These are phyloP conservation scores for Colletotrichum eleusines DNA, from an alignment of 2,329 filamentous ascomycete species.

Conservation along the genomic window DNA sequence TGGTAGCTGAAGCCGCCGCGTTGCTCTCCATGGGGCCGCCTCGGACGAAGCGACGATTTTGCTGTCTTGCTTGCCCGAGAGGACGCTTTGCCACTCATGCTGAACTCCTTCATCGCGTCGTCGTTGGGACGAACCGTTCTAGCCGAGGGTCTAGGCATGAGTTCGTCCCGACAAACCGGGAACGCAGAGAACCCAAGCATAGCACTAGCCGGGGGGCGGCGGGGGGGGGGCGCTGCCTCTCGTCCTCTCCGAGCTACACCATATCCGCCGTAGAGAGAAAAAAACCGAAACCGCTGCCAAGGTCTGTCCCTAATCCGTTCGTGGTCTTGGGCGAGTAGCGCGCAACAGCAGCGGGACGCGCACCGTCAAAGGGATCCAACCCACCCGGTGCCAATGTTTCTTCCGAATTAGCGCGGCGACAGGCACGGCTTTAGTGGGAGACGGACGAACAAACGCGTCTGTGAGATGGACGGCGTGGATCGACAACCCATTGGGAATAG, in stretches of 20 bases:
- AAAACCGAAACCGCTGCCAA: neutral
- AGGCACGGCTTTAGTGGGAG: neutral
- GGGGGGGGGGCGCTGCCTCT: neutral
- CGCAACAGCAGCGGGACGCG: neutral
- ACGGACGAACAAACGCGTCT: neutral
- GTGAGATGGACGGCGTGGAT: neutral
- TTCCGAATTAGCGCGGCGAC: neutral
- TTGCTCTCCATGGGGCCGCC: neutral
- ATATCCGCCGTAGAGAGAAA: neutral
- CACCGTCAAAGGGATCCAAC: neutral
- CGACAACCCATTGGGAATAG: neutral
- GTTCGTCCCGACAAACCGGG: neutral
- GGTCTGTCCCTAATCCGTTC: neutral
- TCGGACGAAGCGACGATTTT: no score
- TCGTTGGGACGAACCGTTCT: neutral
- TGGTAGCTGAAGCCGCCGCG: neutral
- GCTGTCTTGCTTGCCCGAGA: neutral
- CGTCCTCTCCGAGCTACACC: neutral
- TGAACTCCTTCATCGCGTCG: neutral
- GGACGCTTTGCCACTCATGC: neutral
- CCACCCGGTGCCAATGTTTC: neutral
- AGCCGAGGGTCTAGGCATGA: neutral
- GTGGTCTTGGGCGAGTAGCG: neutral
- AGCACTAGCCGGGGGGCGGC: neutral
- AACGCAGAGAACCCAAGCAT: neutral